Evolutionary conservation across 306 rosid species (phyloP).

Genomic region (Castanospermum australe): DNA sequence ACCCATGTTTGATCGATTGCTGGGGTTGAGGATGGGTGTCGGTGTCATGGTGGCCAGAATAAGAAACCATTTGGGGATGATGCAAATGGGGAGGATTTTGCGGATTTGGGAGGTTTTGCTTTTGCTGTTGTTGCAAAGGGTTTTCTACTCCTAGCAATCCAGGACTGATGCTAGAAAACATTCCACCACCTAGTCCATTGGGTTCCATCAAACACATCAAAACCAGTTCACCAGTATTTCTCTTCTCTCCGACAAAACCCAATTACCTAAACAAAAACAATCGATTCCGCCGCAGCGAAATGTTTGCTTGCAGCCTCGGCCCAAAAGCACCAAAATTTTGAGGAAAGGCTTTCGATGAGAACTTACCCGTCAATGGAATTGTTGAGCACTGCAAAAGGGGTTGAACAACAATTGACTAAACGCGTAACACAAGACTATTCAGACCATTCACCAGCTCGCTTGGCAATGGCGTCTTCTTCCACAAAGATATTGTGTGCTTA

Average conservation of each 20-base stretch:
- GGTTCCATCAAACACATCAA: slow-evolving; percentile 57
- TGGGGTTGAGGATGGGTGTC: slow-evolving; percentile 50
- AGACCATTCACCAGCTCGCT: background rate
- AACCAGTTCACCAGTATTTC: background rate
- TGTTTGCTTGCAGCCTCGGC: background rate
- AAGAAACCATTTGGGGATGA: slow-evolving; percentile 51
- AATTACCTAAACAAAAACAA: background rate
- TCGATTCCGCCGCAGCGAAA: background rate
- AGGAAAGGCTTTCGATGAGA: background rate
- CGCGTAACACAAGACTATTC: slow-evolving; percentile 18
- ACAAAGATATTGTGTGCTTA: background rate
- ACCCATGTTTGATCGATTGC: slow-evolving; percentile 51
- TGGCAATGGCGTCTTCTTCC: background rate
- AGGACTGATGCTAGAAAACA: slow-evolving; percentile 56
- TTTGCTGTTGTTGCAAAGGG: slow-evolving; percentile 49
- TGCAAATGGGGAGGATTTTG: slow-evolving; percentile 55
- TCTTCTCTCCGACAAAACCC: background rate
- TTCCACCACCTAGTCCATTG: slow-evolving; percentile 60
- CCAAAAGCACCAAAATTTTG: background rate
- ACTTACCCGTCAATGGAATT: slow-evolving; percentile 22
- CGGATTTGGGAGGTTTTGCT: slow-evolving; percentile 42
- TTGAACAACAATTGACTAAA: background rate
- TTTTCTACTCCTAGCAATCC: slow-evolving; percentile 69
- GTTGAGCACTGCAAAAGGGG: background rate
- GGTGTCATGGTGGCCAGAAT: slow-evolving; percentile 42